These are phyloP conservation scores for Nicotiana undulata DNA, from an alignment of 257 asterid species.

Conservation along the genomic window DNA sequence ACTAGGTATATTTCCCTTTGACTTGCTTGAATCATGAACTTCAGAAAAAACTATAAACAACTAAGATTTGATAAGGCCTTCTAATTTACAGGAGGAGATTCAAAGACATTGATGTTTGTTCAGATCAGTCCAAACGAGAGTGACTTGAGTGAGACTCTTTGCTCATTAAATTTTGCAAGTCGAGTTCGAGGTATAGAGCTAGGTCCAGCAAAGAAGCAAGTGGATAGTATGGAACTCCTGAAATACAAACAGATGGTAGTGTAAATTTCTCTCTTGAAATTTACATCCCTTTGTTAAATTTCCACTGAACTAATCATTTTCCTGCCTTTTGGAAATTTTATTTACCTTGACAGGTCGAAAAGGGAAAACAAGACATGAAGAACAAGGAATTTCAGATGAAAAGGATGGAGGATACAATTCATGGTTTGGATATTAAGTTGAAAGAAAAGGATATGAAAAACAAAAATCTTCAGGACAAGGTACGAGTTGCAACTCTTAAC, in stretches of 20 bases:
- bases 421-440: conserved; percentile 66
- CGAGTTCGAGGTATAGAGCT: conserved; percentile 92
- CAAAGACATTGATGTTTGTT: conserved; percentile 92
- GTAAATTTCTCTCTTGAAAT: neutral
- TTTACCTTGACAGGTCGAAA: conserved; percentile 53
- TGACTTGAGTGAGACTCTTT: conserved; percentile 77
- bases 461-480: conserved; percentile 92
- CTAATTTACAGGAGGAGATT: conserved; percentile 71
- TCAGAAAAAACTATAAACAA: neutral
- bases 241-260: conserved; percentile 80
- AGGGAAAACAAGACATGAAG: conserved; percentile 73
- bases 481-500: conserved; percentile 9
- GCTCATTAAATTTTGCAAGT: conserved; percentile 94
- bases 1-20: conserved; percentile 38
- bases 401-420: conserved; percentile 83
- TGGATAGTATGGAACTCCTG: conserved; percentile 69
- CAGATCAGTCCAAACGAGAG: conserved; percentile 94
- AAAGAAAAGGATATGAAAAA: conserved; percentile 72
- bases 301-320: neutral
- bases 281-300: neutral
- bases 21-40: neutral
- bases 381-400: conserved; percentile 60
- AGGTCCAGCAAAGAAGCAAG: conserved; percentile 93
- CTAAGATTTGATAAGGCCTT: neutral
- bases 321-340: neutral